These are phyloP conservation scores for Casuarina cunninghamiana DNA, from an alignment of 306 rosid genomes.

Conservation along the genomic window DNA sequence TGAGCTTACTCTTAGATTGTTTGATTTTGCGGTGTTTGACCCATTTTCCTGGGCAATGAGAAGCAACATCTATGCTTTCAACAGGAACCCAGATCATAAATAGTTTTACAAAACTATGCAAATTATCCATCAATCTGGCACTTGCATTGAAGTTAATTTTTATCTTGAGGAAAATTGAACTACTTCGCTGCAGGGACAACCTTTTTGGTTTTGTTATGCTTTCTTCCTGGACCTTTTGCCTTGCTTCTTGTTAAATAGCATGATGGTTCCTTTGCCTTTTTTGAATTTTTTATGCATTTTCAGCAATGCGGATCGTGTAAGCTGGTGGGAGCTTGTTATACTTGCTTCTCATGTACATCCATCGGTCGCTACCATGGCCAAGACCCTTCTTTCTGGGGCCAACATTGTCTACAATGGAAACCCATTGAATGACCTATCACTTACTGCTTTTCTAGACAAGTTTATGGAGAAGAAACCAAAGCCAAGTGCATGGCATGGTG, in stretches of 20 bases:
- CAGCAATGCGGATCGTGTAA: constrained; percentile 87
- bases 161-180: background rate
- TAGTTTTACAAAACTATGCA: background rate
- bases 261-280: background rate
- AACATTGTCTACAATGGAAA: constrained; percentile 89
- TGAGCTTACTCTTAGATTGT: constrained; percentile 4
- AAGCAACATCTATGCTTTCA: background rate
- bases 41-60: background rate
- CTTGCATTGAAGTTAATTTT: background rate
- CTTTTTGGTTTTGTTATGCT: background rate
- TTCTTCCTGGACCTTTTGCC: background rate
- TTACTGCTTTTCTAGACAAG: constrained; percentile 89
- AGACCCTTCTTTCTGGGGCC: constrained; percentile 84
- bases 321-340: constrained; percentile 93
- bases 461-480: constrained; percentile 97
- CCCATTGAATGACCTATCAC: constrained; percentile 73
- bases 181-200: background rate
- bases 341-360: constrained; percentile 95
- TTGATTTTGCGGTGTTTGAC: background rate
- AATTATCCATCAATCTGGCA: background rate
- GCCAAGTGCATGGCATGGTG: constrained; percentile 88
- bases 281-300: constrained; percentile 2
- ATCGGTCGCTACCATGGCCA: constrained; percentile 90
- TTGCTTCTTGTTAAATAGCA: background rate
- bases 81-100: background rate